Percentiles rank a stretch among this genome's conserved stretches.
Evolutionary conservation across 2,329 filamentous ascomycete species (phyloP).

Genomic region (Fusarium sp.): DNA sequence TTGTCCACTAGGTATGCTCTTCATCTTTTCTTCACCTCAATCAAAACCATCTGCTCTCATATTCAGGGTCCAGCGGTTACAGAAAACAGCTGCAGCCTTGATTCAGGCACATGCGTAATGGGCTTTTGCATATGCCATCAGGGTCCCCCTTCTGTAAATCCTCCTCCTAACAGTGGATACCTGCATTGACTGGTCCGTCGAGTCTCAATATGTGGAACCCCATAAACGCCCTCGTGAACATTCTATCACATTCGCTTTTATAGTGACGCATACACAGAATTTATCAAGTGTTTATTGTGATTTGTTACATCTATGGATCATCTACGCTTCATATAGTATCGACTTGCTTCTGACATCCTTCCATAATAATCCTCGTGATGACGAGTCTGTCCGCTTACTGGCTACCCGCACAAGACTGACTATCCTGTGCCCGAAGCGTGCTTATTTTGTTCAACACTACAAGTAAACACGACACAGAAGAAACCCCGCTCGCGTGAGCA

Average conservation of each 20-base stretch:
- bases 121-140: conserved; percentile 28
- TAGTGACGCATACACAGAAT: neutral
- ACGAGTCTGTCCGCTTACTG: neutral
- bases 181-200: neutral
- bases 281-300: neutral
- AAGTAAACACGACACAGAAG: neutral
- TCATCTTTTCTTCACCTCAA: neutral
- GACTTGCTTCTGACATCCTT: neutral
- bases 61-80: conserved; percentile 22
- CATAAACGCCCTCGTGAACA: conserved; percentile 15
- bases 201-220: conserved; percentile 13
- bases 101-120: conserved; percentile 12
- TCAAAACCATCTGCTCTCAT: neutral
- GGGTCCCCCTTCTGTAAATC: conserved; percentile 26
- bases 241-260: conserved; percentile 7
- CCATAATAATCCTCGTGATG: conserved; percentile 10
- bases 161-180: neutral
- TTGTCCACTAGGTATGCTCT: neutral
- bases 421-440: neutral
- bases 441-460: neutral
- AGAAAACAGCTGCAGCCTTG: neutral
- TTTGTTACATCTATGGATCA: neutral
- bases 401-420: neutral
- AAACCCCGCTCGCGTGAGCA: conserved; percentile 19
- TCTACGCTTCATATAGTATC: neutral